Evolutionary conservation across 768 basidiomycete genomes (phyloP).

Genomic region (Xerocomellus amylosporus): DNA sequence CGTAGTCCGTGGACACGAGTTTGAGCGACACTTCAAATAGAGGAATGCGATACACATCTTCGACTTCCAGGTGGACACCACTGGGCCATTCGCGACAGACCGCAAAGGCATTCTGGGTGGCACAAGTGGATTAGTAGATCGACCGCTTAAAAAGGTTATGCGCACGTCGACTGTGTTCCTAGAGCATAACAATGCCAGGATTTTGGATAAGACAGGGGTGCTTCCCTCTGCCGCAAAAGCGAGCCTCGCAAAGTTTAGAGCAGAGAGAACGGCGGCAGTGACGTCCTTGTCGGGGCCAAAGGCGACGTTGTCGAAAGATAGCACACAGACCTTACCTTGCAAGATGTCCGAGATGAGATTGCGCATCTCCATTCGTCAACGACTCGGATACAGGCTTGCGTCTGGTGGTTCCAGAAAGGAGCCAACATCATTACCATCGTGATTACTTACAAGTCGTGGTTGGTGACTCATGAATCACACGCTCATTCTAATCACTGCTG

Average conservation of each 20-base stretch:
- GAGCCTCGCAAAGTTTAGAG: conserved; percentile 55
- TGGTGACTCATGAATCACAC: too few relatives aligned
- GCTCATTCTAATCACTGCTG: too few relatives aligned
- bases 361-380: conserved; percentile 10
- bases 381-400: not conserved
- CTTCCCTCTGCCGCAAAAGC: conserved; percentile 31
- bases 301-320: conserved; percentile 43
- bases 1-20: conserved; percentile 35
- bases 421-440: not conserved
- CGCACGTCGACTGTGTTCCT: conserved; percentile 21
- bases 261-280: conserved; percentile 54
- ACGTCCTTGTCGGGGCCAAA: conserved; percentile 30
- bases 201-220: conserved; percentile 6
- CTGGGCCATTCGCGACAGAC: conserved; percentile 50
- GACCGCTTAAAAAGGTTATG: not conserved
- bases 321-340: conserved; percentile 33
- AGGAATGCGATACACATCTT: conserved; percentile 46
- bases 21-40: conserved; percentile 44
- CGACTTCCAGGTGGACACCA: conserved; percentile 46
- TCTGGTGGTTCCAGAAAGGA: conserved; percentile 3
- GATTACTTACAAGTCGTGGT: too few relatives aligned
- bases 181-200: conserved; percentile 12
- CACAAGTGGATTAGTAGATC: not conserved
- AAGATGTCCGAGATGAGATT: conserved; percentile 17
- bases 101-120: conserved; percentile 47